Conservation (phyloP, 768 basidiomycete genomes). For the Coprinopsis sp. region DNA sequence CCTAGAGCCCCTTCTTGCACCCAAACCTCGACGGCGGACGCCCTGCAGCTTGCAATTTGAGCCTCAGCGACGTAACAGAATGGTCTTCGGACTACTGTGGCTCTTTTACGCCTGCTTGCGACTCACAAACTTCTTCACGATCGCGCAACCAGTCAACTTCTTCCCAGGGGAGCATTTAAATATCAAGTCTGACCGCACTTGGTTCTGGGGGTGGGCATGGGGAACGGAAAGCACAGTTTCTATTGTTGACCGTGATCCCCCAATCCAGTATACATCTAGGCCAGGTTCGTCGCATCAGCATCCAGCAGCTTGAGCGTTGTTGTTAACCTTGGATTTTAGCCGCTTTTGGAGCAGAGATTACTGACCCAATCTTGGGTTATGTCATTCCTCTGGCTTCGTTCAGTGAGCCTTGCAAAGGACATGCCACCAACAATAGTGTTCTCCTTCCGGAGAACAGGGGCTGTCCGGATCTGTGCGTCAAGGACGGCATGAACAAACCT, state of each 20-base stretch:
- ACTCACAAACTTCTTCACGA: constrained; percentile 16
- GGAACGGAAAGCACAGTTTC: constrained; percentile 68
- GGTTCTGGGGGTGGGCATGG: constrained; percentile 65
- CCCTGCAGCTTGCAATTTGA: too few relatives aligned
- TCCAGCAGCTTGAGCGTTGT: constrained; percentile 3
- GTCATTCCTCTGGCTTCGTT: constrained; percentile 69
- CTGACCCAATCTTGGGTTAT: constrained; percentile 64
- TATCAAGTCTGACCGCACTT: constrained; percentile 48
- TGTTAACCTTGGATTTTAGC: constrained; percentile 30
- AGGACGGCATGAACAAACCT: constrained; percentile 52
- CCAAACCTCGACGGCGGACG: too few relatives aligned
- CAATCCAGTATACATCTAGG: constrained; percentile 66
- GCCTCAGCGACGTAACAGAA: too few relatives aligned
- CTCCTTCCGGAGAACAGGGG: constrained; percentile 42
- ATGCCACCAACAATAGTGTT: constrained; percentile 18
- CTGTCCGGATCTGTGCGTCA: constrained; percentile 65
- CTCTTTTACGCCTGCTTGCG: constrained; percentile 20
- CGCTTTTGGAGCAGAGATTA: constrained; percentile 71
- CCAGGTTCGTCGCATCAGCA: constrained; percentile 38
- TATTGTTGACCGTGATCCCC: constrained; percentile 69
- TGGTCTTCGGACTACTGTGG: constrained; percentile 29
- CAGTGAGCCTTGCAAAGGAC: constrained; percentile 44
- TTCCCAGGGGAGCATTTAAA: constrained; percentile 24
- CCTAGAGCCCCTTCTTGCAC: too few relatives aligned
- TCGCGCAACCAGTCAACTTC: constrained; percentile 29